Conservation (phyloP, 2,329 filamentous ascomycete species). For the Aspergillus fischeri region DNA sequence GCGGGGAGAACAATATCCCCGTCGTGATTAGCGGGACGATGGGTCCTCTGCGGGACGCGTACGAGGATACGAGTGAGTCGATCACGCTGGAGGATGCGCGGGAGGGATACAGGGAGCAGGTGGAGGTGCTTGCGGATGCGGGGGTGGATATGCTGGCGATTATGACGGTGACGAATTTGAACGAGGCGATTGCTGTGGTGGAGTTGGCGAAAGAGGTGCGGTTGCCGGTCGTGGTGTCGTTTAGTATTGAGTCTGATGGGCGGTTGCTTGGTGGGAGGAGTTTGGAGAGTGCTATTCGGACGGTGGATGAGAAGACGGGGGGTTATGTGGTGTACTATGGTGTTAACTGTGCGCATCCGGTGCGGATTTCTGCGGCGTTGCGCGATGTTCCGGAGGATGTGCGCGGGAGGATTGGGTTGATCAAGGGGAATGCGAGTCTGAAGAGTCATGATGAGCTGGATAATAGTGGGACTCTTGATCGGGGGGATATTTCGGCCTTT, state of each 20-base stretch:
- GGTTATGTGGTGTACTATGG: constrained; percentile 3
- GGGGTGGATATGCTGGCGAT: constrained; percentile 4
- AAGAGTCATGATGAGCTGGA: constrained; percentile 5
- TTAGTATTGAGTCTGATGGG: constrained; percentile 1
- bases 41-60: constrained; percentile 5
- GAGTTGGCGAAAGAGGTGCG: constrained; percentile 2
- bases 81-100: background rate
- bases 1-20: background rate
- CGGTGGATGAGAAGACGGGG: background rate
- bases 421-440: constrained; percentile 3
- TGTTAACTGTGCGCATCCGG: constrained; percentile 4
- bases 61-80: background rate
- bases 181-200: constrained; percentile 5
- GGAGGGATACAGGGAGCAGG: constrained; percentile 1
- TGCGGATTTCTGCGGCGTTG: background rate
- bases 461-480: constrained; percentile 4
- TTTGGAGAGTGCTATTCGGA: background rate
- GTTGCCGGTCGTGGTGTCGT: constrained; percentile 4
- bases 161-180: constrained; percentile 4
- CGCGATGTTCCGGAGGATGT: background rate
- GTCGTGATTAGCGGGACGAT: constrained; percentile 3
- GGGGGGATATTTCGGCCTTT: constrained; percentile 1
- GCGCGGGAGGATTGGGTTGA: background rate
- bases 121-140: constrained; percentile 1
- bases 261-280: constrained; percentile 1